Evolutionary conservation across 2,329 filamentous ascomycete species (phyloP).

Genomic region (Didymella pinodella): DNA sequence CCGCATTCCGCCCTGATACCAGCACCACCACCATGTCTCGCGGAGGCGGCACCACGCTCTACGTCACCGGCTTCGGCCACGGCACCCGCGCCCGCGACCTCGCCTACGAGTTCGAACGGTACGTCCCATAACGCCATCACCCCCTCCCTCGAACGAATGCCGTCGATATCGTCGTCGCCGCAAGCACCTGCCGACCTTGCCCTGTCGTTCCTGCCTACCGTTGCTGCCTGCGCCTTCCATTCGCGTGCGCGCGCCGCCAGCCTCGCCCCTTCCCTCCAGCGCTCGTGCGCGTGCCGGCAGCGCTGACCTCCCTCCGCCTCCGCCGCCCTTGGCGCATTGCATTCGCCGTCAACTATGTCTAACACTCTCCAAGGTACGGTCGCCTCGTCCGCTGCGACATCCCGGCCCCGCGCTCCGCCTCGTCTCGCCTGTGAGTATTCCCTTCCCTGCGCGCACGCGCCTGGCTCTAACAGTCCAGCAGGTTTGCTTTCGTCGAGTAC

Average conservation of each 20-base stretch:
- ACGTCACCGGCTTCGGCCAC: constrained; percentile 99
- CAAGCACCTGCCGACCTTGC: constrained; percentile 46
- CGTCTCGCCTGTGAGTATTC: constrained; percentile 88
- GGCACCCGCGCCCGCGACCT: constrained; percentile 98
- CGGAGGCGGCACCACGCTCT: constrained; percentile 88
- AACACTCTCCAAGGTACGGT: constrained; percentile 77
- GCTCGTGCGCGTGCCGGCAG: constrained; percentile 16
- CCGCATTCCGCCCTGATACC: constrained; percentile 14
- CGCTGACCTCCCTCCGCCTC: constrained; percentile 41
- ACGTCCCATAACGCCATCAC: constrained; percentile 70
- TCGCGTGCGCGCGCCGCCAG: constrained; percentile 10
- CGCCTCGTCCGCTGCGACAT: constrained; percentile 98
- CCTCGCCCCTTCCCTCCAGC: constrained; percentile 11
- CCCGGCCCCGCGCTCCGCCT: constrained; percentile 90
- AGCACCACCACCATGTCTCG: constrained; percentile 75
- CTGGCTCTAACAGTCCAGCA: constrained; percentile 54
- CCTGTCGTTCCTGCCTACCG: constrained; percentile 4
- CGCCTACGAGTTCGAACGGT: constrained; percentile 99
- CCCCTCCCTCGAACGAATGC: constrained; percentile 32
- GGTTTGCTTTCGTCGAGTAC: constrained; percentile 99
- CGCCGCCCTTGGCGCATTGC: constrained; percentile 33
- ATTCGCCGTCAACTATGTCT: constrained; percentile 49
- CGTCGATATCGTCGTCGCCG: constrained; percentile 50
- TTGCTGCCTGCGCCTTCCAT: background rate
- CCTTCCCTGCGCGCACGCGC: constrained; percentile 1